Conservation (phyloP, 257 asterid species). For the Thymus quinquecostatus region DNA sequence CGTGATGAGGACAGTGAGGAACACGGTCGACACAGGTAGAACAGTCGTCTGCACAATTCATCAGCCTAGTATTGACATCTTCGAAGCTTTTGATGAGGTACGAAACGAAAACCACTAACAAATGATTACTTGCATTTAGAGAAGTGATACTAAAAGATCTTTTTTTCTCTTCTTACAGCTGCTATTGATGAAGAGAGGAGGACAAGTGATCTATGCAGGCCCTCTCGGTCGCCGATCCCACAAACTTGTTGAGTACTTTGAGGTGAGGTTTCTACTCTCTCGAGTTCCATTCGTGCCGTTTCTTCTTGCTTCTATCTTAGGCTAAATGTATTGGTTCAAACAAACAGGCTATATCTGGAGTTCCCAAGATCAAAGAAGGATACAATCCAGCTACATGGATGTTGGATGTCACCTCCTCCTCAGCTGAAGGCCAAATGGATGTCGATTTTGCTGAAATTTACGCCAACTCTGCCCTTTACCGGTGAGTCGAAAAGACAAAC, state of each 20-base stretch:
- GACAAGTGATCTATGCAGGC: conserved; percentile 70
- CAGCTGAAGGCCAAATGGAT: conserved; percentile 64
- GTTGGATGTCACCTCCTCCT: conserved; percentile 69
- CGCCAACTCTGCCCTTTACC: conserved; percentile 59
- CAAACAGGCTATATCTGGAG: conserved; percentile 66
- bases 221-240: conserved; percentile 70
- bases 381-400: conserved; percentile 95
- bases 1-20: conserved; percentile 84
- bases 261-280: conserved; percentile 42
- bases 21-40: conserved; percentile 85
- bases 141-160: neutral
- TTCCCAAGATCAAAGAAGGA: conserved; percentile 66
- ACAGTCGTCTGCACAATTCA: conserved; percentile 90
- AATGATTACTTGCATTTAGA: neutral
- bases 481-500: conserved; percentile 38
- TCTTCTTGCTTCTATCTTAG: neutral
- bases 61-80: conserved; percentile 87
- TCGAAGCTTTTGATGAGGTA: conserved; percentile 94
- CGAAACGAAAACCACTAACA: neutral
- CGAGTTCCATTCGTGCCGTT: neutral
- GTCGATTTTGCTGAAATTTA: conserved; percentile 74
- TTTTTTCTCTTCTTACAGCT: conserved; percentile 27
- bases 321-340: neutral
- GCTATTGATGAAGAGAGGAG: conserved; percentile 59
- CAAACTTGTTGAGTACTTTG: conserved; percentile 69